Conservation (phyloP, 257 asterid species). For the Petunia secreta region DNA sequence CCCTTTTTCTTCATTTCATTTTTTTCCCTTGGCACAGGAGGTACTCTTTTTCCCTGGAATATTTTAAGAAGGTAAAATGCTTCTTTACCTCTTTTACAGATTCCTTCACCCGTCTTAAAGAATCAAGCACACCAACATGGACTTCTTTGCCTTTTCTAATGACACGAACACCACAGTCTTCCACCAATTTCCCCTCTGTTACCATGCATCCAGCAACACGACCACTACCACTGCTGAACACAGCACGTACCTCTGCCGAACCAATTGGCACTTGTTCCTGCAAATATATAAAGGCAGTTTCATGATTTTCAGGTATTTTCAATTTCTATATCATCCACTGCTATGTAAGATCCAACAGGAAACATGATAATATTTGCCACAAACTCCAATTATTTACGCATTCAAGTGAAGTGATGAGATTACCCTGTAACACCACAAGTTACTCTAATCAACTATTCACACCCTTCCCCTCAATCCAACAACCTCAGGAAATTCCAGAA, state of each 20-base stretch:
- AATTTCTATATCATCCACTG: not conserved
- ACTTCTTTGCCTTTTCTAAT: constrained; percentile 75
- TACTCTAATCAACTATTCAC: not conserved
- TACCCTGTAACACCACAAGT: constrained; percentile 5
- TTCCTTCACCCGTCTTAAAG: constrained; percentile 89
- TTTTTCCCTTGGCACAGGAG: not conserved
- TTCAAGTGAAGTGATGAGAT: not conserved
- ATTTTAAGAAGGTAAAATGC: constrained; percentile 16
- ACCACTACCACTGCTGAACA: constrained; percentile 96
- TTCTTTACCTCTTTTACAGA: constrained; percentile 80
- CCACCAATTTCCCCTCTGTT: constrained; percentile 83
- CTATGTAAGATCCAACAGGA: not conserved
- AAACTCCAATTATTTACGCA: not conserved
- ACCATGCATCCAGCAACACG: constrained; percentile 99
- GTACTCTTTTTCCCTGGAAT: not conserved
- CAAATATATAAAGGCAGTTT: constrained; percentile 26
- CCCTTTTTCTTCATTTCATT: not conserved
- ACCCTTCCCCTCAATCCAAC: not conserved
- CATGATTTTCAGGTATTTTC: not conserved
- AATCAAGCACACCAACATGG: constrained; percentile 74
- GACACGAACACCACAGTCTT: constrained; percentile 87
- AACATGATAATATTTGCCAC: not conserved
- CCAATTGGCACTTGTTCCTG: constrained; percentile 94
- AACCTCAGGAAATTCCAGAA: not conserved
- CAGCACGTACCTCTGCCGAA: constrained; percentile 87